Percentiles rank a stretch among this genome's conserved stretches.
Evolutionary conservation across 1,139 yeast species (phyloP).

Genomic region (Yamadazyma diddensiae): DNA sequence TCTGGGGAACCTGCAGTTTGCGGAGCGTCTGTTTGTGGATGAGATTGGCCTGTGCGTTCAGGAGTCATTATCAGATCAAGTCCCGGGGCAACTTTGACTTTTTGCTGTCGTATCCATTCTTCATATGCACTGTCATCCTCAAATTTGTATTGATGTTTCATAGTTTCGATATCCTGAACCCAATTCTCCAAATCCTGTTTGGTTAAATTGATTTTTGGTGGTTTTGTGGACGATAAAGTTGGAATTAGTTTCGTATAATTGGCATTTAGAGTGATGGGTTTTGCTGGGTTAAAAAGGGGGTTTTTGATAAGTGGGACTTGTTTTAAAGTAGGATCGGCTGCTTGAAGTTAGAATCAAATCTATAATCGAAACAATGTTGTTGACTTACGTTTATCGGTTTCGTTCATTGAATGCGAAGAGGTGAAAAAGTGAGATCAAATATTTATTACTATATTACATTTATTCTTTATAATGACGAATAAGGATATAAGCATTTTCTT

Average conservation of each 20-base stretch:
- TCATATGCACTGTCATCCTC: constrained; percentile 16
- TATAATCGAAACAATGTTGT: constrained; percentile 2
- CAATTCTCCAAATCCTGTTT: constrained; percentile 28
- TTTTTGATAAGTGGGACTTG: constrained; percentile 60
- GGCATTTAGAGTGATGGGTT: constrained; percentile 52
- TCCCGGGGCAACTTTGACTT: constrained; percentile 42
- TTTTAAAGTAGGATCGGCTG: constrained; percentile 50
- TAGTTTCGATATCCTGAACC: constrained; percentile 23
- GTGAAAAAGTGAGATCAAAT: not conserved
- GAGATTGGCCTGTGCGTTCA: not conserved
- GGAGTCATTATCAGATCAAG: constrained; percentile 34
- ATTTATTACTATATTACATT: constrained; percentile 3
- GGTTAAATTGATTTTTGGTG: constrained; percentile 36
- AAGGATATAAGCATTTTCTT: constrained; percentile 88
- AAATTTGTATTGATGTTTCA: constrained; percentile 14
- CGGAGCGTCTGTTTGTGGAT: not conserved
- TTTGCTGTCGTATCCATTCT: constrained; percentile 36
- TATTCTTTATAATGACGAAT: constrained; percentile 65
- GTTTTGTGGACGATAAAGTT: constrained; percentile 29
- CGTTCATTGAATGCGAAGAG: constrained; percentile 13
- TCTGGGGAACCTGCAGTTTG: too few species aligned
- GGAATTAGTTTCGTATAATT: constrained; percentile 46
- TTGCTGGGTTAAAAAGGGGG: constrained; percentile 56
- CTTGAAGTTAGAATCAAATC: constrained; percentile 2
- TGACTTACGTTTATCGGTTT: constrained; percentile 20